Percentiles rank a stretch among this genome's conserved stretches.
These are phyloP conservation scores for Huntiella omanensis DNA, from an alignment of 2,329 filamentous ascomycete genomes.

Conservation along the genomic window DNA sequence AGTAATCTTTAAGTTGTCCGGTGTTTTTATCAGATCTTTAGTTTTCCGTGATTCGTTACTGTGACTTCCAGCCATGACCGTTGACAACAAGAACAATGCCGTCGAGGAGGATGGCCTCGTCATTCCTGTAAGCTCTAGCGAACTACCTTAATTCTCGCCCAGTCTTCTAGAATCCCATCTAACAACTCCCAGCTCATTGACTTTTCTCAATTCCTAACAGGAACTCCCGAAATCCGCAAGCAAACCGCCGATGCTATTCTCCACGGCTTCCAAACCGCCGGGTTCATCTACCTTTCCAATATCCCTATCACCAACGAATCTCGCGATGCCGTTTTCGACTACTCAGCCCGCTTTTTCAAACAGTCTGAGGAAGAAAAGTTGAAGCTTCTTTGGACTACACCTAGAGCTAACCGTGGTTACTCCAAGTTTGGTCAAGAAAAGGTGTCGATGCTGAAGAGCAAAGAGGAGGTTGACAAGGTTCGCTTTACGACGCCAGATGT, in stretches of 20 bases:
- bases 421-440: slow-evolving; percentile 53
- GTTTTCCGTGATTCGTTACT: not conserved
- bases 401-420: slow-evolving; percentile 57
- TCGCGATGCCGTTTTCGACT: slow-evolving; percentile 42
- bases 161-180: not conserved
- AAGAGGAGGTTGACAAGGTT: slow-evolving; percentile 35
- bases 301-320: slow-evolving; percentile 46
- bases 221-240: slow-evolving; percentile 38
- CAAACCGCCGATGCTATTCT: slow-evolving; percentile 54
- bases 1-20: too few species aligned
- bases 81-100: slow-evolving; percentile 18
- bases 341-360: slow-evolving; percentile 53
- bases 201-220: slow-evolving; percentile 53
- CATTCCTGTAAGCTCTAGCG: slow-evolving; percentile 27
- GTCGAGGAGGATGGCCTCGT: slow-evolving; percentile 33
- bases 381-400: slow-evolving; percentile 49
- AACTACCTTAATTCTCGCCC: not conserved
- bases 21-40: not conserved
- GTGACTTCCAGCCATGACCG: slow-evolving; percentile 17
- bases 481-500: slow-evolving; percentile 41
- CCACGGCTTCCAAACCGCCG: slow-evolving; percentile 63
- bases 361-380: slow-evolving; percentile 45
- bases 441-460: slow-evolving; percentile 37
- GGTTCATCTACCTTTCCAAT: slow-evolving; percentile 78
- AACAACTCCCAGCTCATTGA: slow-evolving; percentile 45